Evolutionary conservation across 345 rosid species (phyloP), one percentile per base, ranked within the genome.

Genomic region (Rhodamnia argentea): DNA sequence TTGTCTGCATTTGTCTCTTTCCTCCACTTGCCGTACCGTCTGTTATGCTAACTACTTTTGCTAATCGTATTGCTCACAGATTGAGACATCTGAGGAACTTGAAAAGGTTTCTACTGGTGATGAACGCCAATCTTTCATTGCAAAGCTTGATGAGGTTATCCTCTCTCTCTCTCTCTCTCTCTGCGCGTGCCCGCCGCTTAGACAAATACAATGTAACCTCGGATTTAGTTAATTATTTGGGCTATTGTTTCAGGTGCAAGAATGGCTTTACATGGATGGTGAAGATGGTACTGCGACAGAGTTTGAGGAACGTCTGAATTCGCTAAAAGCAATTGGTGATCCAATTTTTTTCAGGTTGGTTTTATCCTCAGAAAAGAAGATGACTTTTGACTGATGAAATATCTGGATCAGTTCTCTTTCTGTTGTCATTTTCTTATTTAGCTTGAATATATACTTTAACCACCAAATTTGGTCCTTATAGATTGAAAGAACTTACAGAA

Each of bases 211-310:
- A 23, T n/a, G 1, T 18, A 54, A 20, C 32, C 83, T 27, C 27
- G 23, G 32, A 50, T 52, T 29, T 70, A 29, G 16, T 47, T 70
- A 32, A 16, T 51, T n/a, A 70, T 52, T 64, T 85, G 59, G 52
- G 32, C 59, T 74, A 27, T 85, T 87, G 23, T 84, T 90, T 86
- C 91, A 96, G 99, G 98, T 91, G 87, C 98, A 98, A 93, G 99
- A 98, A 26, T 98, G 99, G 99, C 93, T 98, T 56, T 98, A 98
- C 86, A 95, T 93, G 86, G 99, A 98, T 37, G 99, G 99, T 26
- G 99, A 94, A 84, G 99, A 98, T 93, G 98, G 98, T 83, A 90
- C 92, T 57, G 99, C 97, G 47, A 85, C 90, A 27, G 94, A 94
- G 93, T 98, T 95, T 85, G 90, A 93, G 89, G 92, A 93, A 57